Evolutionary conservation across 2,329 filamentous ascomycete species (phyloP).

Genomic region (Pseudogymnoascus destructans): DNA sequence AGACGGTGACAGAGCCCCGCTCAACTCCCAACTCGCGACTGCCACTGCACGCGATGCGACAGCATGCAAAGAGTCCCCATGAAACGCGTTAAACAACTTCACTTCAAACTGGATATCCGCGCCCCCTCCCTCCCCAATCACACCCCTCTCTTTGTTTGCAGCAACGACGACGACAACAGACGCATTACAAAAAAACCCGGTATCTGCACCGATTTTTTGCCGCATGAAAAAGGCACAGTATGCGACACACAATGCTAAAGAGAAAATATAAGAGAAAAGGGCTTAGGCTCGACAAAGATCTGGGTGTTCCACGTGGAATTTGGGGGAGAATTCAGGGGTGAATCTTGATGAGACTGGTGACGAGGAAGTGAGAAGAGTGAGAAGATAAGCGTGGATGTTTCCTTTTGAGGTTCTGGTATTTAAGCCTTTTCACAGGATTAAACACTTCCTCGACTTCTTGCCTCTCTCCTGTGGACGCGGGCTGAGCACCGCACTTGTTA

Average conservation of each 20-base stretch:
- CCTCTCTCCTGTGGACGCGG: conserved; percentile 45
- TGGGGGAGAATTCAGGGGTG: neutral
- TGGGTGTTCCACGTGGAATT: neutral
- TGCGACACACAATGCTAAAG: neutral
- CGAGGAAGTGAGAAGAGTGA: neutral
- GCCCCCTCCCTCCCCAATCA: neutral
- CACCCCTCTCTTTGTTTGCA: neutral
- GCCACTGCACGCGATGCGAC: neutral
- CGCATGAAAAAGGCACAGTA: neutral
- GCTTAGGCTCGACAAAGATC: neutral
- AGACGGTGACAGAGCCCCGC: neutral
- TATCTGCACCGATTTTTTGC: neutral
- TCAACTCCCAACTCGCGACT: neutral
- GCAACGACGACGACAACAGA: neutral
- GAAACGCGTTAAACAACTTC: neutral
- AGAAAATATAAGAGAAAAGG: neutral
- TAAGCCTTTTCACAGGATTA: conserved; percentile 40
- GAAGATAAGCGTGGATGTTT: neutral
- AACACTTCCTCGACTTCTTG: conserved; percentile 55
- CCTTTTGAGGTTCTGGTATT: neutral
- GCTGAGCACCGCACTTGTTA: conserved; percentile 54
- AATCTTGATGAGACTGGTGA: neutral
- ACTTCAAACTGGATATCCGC: conserved; percentile 1
- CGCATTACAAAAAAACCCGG: neutral
- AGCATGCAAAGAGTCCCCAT: neutral